phyloP scores from a whole-genome alignment of 495 filamentous ascomycete species.

The Trichoderma parareesei region DNA sequence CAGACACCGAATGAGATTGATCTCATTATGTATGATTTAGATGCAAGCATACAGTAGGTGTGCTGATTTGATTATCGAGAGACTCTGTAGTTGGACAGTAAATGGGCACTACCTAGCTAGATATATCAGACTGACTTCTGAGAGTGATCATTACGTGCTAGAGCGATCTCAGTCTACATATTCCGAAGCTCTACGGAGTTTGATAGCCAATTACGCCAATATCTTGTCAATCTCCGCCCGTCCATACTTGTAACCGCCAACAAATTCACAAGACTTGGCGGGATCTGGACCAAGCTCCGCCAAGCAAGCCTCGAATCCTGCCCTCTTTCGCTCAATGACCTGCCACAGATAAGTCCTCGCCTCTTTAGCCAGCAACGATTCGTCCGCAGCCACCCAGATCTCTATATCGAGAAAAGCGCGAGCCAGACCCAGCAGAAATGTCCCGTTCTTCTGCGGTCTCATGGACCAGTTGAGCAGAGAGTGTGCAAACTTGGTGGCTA shows the following conservation, averaged over 20 bases:
- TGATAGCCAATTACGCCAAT: background rate
- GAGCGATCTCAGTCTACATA: background rate
- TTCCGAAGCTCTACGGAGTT: background rate
- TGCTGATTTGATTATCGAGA: background rate
- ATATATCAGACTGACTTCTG: background rate
- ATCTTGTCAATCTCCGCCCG: background rate
- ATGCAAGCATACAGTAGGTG: constrained; percentile 1
- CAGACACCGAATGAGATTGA: background rate
- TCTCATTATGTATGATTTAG: constrained; percentile 5
- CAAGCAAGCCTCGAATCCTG: background rate
- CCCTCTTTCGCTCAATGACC: background rate
- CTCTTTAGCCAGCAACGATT: constrained; percentile 1
- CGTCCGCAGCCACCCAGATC: background rate
- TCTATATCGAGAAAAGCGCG: constrained; percentile 9
- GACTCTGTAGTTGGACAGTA: background rate
- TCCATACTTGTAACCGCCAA: background rate
- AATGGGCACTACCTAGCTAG: background rate
- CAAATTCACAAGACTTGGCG: background rate
- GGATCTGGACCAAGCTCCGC: background rate
- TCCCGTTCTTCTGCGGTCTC: background rate
- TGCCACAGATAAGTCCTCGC: background rate
- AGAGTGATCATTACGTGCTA: background rate
- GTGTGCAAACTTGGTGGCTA: background rate
- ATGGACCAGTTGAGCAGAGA: background rate
- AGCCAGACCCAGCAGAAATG: background rate